phyloP scores from a whole-genome alignment of 2,329 filamentous ascomycete genomes.

The Monosporascus sp. region DNA sequence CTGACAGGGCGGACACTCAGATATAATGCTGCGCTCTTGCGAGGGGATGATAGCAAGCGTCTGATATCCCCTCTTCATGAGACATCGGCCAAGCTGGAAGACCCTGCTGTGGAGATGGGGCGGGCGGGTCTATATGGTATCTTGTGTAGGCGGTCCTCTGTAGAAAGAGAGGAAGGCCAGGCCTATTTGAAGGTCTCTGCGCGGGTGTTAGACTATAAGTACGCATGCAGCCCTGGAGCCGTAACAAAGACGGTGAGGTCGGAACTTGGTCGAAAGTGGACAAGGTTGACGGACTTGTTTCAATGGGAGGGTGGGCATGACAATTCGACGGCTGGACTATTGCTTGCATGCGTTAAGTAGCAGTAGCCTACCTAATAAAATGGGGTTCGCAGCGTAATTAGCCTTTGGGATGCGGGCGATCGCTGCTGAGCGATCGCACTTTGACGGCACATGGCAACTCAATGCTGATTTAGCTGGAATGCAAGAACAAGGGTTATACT shows the following conservation, averaged over 20 bases:
- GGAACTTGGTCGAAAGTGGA: neutral
- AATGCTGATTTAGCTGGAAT: neutral
- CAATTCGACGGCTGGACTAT: neutral
- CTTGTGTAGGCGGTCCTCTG: neutral
- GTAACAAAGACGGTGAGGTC: neutral
- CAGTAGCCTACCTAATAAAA: neutral
- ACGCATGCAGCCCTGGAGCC: neutral
- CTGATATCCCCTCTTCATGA: neutral
- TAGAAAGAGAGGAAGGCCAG: neutral
- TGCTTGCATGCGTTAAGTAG: neutral
- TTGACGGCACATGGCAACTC: constrained; percentile 1
- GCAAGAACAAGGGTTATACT: neutral
- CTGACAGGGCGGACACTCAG: neutral
- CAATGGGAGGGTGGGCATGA: neutral
- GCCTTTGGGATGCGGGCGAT: constrained; percentile 5
- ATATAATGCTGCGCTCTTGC: neutral
- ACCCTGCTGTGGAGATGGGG: neutral
- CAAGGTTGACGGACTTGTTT: neutral
- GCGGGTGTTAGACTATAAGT: neutral
- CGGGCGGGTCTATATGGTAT: neutral
- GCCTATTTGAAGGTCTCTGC: neutral
- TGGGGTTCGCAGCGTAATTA: constrained; percentile 6
- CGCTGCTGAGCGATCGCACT: constrained; percentile 7
- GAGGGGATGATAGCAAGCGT: neutral
- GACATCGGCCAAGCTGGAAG: neutral